A percentile compares a stretch with the other conserved stretches of the same genome.
Conservation (phyloP, 2,329 filamentous ascomycete species). For the Didymella exigua region DNA sequence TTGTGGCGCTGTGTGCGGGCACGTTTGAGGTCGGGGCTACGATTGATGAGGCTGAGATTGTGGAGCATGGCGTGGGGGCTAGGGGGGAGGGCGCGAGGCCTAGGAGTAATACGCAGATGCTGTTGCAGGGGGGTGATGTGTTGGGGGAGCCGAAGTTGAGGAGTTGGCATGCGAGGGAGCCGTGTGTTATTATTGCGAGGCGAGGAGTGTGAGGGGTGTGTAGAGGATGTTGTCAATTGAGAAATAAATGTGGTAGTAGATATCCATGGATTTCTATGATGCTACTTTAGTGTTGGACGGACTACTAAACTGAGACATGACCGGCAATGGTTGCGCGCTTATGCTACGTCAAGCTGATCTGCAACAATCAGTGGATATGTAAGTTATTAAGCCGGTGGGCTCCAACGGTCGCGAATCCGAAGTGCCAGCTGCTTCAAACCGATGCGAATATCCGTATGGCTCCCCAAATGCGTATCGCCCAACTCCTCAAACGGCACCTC, state of each 20-base stretch:
- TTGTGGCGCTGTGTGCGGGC: conserved; percentile 77
- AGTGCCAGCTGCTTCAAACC: not conserved
- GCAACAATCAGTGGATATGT: too few relatives aligned
- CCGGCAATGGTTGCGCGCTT: not conserved
- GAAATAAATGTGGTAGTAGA: not conserved
- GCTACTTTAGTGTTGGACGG: not conserved
- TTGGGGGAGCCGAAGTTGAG: conserved; percentile 48
- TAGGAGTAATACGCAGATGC: conserved; percentile 33
- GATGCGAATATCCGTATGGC: not conserved
- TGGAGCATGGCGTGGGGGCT: conserved; percentile 27
- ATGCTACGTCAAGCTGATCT: too few relatives aligned
- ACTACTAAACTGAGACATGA: not conserved
- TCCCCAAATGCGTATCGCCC: not conserved
- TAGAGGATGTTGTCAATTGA: not conserved
- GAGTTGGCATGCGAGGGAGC: conserved; percentile 54
- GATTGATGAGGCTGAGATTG: conserved; percentile 76
- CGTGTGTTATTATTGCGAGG: conserved; percentile 52
- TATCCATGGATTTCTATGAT: not conserved
- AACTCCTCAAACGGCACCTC: not conserved
- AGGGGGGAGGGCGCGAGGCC: conserved; percentile 10
- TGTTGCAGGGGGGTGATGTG: conserved; percentile 36
- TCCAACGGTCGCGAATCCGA: not conserved
- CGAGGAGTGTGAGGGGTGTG: not conserved
- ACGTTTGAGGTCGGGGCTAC: conserved; percentile 81
- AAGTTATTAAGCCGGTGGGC: not conserved